Base-by-base conservation (phyloP, 306 rosid genomes). In the Cucurbita moschata region DNA sequence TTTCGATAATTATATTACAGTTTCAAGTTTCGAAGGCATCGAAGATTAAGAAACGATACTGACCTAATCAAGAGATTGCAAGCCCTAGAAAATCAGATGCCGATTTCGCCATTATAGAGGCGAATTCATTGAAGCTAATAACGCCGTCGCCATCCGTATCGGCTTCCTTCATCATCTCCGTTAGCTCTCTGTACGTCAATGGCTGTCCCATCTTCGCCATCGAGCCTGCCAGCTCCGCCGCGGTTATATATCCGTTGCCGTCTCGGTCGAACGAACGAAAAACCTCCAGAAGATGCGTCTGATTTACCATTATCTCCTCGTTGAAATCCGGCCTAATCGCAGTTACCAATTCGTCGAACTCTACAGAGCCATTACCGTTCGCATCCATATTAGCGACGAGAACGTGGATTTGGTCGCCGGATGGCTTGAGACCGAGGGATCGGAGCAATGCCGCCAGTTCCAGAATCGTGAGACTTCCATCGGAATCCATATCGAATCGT, bases 201-300 rank as follows among this genome's bases (percentile, higher is more conserved):
- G 96, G 92, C 50, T 90, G 98, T 0, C 98, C 96, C 90, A 92
- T 85, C 76, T 87, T 92, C 39, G 96, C 92, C 98, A 90, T 88
- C 4, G 96, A 86, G 4, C 88, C 86, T 0, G 96, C 98, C 19
- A 92, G 77, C 76, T 92, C 96, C 0, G 91, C 91, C 0, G 96
- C 96, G 0, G 98, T 79, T 2, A 90, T 90, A 47, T 67, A 84
- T 4, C 96, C 96, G 6, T 92, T 92, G 0, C 96, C 90, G 5
- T 92, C 98, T 0, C 92, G 86, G 49, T 92, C 98, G 8, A 92
- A 92, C 64, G 86, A 81, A 71, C 83, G 85, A 52, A 92, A 92
- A 39, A 90, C 85, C 58, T 84, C 84, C 3, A 83, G 66, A 5
- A 90, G 89, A 35, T 85, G 88, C 44, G 56, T 69, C 43, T 69